phyloP scores from a whole-genome alignment of 768 basidiomycete species.

The Stropharia rugosoannulata region DNA sequence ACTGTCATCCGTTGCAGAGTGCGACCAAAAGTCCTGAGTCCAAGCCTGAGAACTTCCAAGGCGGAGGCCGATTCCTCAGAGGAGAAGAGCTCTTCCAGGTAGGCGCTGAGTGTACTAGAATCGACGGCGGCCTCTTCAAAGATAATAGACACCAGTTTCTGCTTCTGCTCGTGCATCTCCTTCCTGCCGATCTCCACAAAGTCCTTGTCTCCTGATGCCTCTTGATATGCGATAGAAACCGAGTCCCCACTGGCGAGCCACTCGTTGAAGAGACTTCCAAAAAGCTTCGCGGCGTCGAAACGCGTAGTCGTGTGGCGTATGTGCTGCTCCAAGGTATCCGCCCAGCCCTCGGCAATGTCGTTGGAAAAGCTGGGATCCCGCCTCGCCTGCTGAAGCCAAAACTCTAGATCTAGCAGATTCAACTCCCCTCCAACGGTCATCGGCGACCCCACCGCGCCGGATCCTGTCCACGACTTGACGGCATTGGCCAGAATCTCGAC shows the following conservation, averaged over 20 bases:
- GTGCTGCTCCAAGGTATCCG: conserved; percentile 35
- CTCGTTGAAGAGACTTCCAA: conserved; percentile 42
- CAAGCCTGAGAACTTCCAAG: conserved; percentile 28
- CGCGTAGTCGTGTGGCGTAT: conserved; percentile 34
- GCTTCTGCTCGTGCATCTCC: conserved; percentile 42
- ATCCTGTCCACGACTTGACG: conserved; percentile 34
- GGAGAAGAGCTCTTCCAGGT: conserved; percentile 38
- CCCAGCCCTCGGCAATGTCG: conserved; percentile 36
- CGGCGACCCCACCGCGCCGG: conserved; percentile 21
- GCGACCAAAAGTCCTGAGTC: conserved; percentile 26
- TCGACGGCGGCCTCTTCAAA: conserved; percentile 37
- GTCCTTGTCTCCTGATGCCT: conserved; percentile 12
- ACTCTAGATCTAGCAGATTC: conserved; percentile 21
- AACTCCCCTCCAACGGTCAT: conserved; percentile 20
- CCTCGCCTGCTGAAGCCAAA: conserved; percentile 40
- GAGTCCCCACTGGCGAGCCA: conserved; percentile 45
- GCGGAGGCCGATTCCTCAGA: conserved; percentile 27
- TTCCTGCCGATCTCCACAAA: conserved; percentile 36
- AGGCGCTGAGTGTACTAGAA: conserved; percentile 26
- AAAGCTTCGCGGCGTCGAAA: conserved; percentile 40
- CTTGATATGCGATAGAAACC: conserved; percentile 23
- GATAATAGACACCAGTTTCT: conserved; percentile 36
- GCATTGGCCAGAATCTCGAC: conserved; percentile 34
- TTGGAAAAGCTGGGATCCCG: conserved; percentile 38
- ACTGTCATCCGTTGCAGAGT: conserved; percentile 25